A percentile compares a stretch with the other conserved stretches of the same genome.
Conservation (phyloP, 164 flowering plant species). For the Litsea cubeba region DNA sequence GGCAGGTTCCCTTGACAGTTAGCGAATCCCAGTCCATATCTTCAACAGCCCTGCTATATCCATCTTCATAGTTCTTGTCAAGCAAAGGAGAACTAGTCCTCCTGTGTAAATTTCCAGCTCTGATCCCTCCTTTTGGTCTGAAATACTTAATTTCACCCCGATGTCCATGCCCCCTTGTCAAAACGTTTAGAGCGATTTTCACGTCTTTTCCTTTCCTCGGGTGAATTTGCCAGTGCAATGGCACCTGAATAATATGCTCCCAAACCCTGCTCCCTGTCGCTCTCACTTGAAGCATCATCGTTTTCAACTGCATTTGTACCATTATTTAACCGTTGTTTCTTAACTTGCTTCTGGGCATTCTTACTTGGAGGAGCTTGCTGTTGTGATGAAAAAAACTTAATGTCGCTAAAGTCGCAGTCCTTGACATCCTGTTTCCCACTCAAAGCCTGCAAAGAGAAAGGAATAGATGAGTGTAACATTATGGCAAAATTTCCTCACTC, state of each 20-base stretch:
- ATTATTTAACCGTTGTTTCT: conserved; percentile 66
- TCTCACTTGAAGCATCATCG: conserved; percentile 82
- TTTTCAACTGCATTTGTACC: conserved; percentile 36
- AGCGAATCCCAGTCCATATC: conserved; percentile 98
- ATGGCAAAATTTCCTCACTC: neutral
- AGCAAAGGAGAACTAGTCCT: conserved; percentile 62
- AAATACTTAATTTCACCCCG: conserved; percentile 39
- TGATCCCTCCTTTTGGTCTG: conserved; percentile 40
- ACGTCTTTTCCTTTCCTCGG: conserved; percentile 85
- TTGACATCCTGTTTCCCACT: conserved; percentile 45
- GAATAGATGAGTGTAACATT: neutral
- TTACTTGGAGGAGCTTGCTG: conserved; percentile 37
- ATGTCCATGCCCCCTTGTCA: conserved; percentile 59
- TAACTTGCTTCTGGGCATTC: conserved; percentile 45
- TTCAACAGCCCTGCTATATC: conserved; percentile 76
- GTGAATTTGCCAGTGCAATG: conserved; percentile 60
- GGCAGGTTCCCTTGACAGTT: conserved; percentile 94
- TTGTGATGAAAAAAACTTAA: conserved; percentile 32
- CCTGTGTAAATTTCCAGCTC: conserved; percentile 52
- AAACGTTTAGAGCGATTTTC: conserved; percentile 90
- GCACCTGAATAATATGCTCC: conserved; percentile 70
- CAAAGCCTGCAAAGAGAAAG: conserved; percentile 38
- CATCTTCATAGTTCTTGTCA: conserved; percentile 58
- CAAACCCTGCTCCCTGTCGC: conserved; percentile 81
- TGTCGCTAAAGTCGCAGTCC: conserved; percentile 24